Conservation (phyloP, 768 basidiomycete genomes). For the Cystobasidium onofrii region DNA sequence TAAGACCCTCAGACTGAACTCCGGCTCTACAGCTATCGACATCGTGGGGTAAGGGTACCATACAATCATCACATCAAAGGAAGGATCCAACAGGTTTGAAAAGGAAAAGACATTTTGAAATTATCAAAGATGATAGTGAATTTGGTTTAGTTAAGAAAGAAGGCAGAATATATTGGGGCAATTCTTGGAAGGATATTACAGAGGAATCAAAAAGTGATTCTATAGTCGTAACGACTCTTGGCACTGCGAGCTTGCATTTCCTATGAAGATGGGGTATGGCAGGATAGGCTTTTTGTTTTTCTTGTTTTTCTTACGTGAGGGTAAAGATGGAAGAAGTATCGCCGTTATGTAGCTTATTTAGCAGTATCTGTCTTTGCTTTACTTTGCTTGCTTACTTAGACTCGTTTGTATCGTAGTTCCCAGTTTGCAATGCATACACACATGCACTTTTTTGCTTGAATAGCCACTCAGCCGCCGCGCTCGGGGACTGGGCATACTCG, state of each 20-base stretch:
- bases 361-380: background rate
- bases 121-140: background rate
- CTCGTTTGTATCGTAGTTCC: no score
- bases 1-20: no score
- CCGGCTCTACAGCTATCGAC: background rate
- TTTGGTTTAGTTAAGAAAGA: background rate
- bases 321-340: no score
- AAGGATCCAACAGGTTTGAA: conserved; percentile 8
- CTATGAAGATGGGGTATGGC: background rate
- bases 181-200: background rate
- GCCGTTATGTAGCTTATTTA: conserved; percentile 5
- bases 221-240: background rate
- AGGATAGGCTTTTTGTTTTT: no score
- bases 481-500: no score
- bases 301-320: no score
- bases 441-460: background rate
- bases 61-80: background rate
- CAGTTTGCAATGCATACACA: background rate
- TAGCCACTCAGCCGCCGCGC: no score
- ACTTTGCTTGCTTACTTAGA: background rate
- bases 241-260: conserved; percentile 20
- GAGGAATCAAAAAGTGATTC: background rate
- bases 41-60: conserved; percentile 18
- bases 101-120: background rate
- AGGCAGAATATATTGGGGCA: conserved; percentile 14